Evolutionary conservation across 345 rosid genomes (phyloP).

Genomic region (Mercurialis annua): DNA sequence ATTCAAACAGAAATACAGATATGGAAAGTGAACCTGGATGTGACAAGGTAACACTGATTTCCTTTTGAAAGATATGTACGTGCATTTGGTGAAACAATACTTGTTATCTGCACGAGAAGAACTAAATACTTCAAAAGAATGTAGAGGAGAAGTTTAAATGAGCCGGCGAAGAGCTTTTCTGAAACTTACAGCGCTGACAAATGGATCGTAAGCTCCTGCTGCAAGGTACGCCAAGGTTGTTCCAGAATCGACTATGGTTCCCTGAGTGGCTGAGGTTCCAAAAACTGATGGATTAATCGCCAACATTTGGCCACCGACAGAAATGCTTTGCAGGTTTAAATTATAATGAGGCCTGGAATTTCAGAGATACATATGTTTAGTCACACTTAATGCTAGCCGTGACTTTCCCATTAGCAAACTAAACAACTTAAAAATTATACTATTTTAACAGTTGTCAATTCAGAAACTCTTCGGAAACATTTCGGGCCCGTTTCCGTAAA

Average conservation of each 20-base stretch:
- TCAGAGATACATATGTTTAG: constrained; percentile 21
- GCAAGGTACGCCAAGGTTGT: constrained; percentile 95
- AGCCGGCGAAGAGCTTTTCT: neutral
- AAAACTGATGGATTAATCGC: constrained; percentile 70
- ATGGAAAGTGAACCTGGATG: constrained; percentile 55
- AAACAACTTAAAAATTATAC: neutral
- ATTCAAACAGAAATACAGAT: constrained; percentile 3
- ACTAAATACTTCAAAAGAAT: constrained; percentile 5
- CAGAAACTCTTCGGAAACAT: too few species aligned
- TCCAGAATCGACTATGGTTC: constrained; percentile 94
- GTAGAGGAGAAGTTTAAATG: neutral
- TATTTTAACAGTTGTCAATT: too few species aligned
- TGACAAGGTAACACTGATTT: constrained; percentile 54
- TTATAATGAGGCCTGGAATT: constrained; percentile 94
- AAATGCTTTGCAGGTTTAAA: constrained; percentile 79
- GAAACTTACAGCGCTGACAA: constrained; percentile 70
- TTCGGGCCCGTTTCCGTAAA: too few species aligned
- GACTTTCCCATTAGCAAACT: neutral
- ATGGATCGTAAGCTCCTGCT: constrained; percentile 63
- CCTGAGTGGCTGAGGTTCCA: constrained; percentile 60
- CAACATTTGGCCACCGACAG: constrained; percentile 63
- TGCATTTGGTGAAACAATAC: constrained; percentile 51
- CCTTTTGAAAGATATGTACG: constrained; percentile 57
- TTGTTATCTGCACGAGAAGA: constrained; percentile 54
- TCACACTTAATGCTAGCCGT: constrained; percentile 9